These are phyloP conservation scores for Dictyophora rubrovolvata DNA, from an alignment of 768 basidiomycete genomes.

Conservation along the genomic window DNA sequence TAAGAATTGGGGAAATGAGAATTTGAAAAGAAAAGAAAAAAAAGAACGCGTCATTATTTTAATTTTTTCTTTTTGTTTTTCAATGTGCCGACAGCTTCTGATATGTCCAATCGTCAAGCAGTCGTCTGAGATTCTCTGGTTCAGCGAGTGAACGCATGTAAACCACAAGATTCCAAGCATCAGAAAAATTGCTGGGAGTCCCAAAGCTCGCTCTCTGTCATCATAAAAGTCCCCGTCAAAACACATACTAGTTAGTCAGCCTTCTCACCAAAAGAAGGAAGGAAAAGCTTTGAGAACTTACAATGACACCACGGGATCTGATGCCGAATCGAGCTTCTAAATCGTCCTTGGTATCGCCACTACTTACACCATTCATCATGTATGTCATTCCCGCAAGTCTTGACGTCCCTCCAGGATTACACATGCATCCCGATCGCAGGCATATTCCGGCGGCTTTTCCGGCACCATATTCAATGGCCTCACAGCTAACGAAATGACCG, in stretches of 20 bases:
- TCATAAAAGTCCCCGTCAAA: not conserved
- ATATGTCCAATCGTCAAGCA: slow-evolving; percentile 2
- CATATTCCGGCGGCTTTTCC: slow-evolving; percentile 50
- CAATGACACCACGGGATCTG: slow-evolving; percentile 51
- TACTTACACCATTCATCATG: slow-evolving; percentile 51
- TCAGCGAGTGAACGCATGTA: slow-evolving; percentile 13
- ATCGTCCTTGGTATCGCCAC: slow-evolving; percentile 49
- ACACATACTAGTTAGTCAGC: not conserved
- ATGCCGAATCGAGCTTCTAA: slow-evolving; percentile 50
- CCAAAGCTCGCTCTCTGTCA: slow-evolving; percentile 44
- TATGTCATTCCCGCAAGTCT: slow-evolving; percentile 56
- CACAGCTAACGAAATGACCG: slow-evolving; percentile 55
- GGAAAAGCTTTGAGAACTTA: slow-evolving; percentile 25
- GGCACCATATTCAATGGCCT: slow-evolving; percentile 57
- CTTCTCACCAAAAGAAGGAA: slow-evolving; percentile 26
- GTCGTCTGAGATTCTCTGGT: not conserved
- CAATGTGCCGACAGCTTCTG: not conserved
- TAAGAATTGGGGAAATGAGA: too few relatives aligned
- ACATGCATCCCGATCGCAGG: slow-evolving; percentile 78
- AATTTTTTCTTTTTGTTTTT: not conserved
- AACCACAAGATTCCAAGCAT: slow-evolving; percentile 36
- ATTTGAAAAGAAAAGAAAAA: too few relatives aligned
- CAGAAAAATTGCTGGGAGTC: slow-evolving; percentile 67
- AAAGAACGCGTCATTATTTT: too few relatives aligned
- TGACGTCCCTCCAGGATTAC: slow-evolving; percentile 76